A percentile compares a stretch with the other conserved stretches of the same genome.
Evolutionary conservation across 192 early-diverging fungal genomes (phyloP).

Genomic region (Backusella westeae): DNA sequence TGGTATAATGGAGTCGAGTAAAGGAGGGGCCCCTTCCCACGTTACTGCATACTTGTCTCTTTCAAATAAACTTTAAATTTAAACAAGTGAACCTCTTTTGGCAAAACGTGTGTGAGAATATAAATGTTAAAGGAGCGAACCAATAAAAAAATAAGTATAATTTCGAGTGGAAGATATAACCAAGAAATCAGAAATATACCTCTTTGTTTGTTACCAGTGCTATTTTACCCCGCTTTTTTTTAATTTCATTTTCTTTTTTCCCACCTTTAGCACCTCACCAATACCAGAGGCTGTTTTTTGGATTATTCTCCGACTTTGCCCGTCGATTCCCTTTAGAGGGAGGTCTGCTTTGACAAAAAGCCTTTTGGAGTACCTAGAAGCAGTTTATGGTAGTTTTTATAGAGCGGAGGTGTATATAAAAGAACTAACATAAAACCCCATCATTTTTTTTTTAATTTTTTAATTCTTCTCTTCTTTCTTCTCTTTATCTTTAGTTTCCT

Average conservation of each 20-base stretch:
- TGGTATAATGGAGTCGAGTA: neutral
- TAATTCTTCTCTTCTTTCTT: neutral
- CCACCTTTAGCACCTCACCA: constrained; percentile 5
- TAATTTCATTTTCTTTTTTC: neutral
- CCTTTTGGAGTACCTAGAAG: constrained; percentile 5
- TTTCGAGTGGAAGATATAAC: neutral
- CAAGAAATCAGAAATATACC: constrained; percentile 4
- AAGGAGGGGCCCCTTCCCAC: neutral
- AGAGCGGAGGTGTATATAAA: neutral
- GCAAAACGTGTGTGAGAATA: constrained; percentile 8
- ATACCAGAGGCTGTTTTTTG: neutral
- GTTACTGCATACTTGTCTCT: neutral
- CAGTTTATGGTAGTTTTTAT: constrained; percentile 12
- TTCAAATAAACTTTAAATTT: neutral
- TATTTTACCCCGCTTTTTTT: constrained; percentile 7
- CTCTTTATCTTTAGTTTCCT: neutral
- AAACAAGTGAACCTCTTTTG: neutral
- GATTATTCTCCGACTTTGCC: constrained; percentile 5
- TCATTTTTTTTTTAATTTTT: constrained; percentile 9
- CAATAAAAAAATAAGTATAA: neutral
- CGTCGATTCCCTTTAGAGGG: constrained; percentile 6
- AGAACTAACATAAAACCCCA: neutral
- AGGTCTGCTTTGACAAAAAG: neutral
- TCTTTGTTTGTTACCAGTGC: constrained; percentile 8
- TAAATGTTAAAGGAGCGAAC: neutral